phyloP scores from a whole-genome alignment of 768 basidiomycete genomes.

The Mycena galericulata region DNA sequence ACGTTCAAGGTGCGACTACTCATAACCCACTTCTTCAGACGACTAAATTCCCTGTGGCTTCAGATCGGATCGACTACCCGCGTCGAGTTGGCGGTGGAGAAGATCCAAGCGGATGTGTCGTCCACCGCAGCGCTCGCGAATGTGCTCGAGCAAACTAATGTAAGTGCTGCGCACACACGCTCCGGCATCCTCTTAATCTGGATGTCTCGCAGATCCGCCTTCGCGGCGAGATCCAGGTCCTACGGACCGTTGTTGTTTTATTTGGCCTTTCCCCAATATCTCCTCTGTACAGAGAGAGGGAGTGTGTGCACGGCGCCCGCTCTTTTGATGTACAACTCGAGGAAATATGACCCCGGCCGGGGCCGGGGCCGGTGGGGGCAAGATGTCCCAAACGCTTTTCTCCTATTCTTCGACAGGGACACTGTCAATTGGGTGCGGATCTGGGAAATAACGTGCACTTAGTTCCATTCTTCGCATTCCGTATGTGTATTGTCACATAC shows the following conservation, averaged over 20 bases:
- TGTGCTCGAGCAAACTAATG: constrained; percentile 5
- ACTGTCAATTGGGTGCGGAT: neutral
- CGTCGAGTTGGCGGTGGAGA: neutral
- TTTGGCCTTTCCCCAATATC: constrained; percentile 14
- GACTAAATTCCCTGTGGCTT: neutral
- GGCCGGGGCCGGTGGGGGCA: constrained; percentile 5
- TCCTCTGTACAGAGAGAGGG: neutral
- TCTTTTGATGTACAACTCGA: neutral
- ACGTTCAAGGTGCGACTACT: constrained; percentile 3
- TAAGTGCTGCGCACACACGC: neutral
- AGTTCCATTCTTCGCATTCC: no score
- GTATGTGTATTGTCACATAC: no score
- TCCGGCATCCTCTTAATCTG: neutral
- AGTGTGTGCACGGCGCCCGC: constrained; percentile 3
- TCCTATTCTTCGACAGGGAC: neutral
- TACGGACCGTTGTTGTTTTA: constrained; percentile 4
- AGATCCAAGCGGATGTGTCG: neutral
- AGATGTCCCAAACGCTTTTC: constrained; percentile 2
- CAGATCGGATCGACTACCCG: constrained; percentile 12
- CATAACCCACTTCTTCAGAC: neutral
- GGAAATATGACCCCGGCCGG: constrained; percentile 9
- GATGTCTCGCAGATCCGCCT: constrained; percentile 2
- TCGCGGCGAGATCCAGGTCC: neutral
- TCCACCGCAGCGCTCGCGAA: neutral
- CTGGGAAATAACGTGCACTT: neutral